Evolutionary conservation across 441 rosid species (phyloP).

Genomic region (Adansonia madagascariensis): DNA sequence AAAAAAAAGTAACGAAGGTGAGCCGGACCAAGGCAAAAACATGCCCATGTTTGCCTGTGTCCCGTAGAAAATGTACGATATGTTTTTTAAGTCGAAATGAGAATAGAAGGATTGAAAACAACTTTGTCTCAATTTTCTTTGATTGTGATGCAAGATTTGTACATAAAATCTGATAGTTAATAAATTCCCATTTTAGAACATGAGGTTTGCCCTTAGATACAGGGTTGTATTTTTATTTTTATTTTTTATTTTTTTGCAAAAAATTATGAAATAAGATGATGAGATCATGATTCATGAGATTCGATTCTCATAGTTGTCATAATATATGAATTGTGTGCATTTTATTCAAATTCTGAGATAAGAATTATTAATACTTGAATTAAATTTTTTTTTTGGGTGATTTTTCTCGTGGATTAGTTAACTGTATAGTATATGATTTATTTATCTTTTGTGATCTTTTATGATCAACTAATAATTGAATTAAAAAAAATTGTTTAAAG

Average conservation of each 20-base stretch:
- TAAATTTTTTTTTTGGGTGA: too few relatives aligned
- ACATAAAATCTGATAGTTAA: neutral
- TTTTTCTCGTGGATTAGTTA: too few relatives aligned
- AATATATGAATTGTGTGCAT: neutral
- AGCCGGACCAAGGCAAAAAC: too few relatives aligned
- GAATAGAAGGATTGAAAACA: constrained; percentile 12
- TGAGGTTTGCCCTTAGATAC: neutral
- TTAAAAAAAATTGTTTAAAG: too few relatives aligned
- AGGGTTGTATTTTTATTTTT: neutral
- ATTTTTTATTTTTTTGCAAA: neutral
- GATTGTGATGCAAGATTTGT: neutral
- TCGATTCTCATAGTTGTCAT: neutral
- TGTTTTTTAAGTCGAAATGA: neutral
- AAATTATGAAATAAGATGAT: neutral
- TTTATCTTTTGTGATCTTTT: too few relatives aligned
- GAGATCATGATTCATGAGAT: neutral
- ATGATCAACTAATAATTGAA: too few relatives aligned
- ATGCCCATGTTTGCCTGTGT: neutral
- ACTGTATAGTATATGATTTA: too few relatives aligned
- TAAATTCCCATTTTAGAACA: neutral
- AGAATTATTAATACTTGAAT: too few relatives aligned
- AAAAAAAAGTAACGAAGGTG: too few relatives aligned
- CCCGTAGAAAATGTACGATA: constrained; percentile 11
- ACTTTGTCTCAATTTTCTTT: neutral
- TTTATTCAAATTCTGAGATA: neutral